Base-by-base conservation (phyloP, 768 basidiomycete genomes). In the Leccinum subgranulosum region DNA sequence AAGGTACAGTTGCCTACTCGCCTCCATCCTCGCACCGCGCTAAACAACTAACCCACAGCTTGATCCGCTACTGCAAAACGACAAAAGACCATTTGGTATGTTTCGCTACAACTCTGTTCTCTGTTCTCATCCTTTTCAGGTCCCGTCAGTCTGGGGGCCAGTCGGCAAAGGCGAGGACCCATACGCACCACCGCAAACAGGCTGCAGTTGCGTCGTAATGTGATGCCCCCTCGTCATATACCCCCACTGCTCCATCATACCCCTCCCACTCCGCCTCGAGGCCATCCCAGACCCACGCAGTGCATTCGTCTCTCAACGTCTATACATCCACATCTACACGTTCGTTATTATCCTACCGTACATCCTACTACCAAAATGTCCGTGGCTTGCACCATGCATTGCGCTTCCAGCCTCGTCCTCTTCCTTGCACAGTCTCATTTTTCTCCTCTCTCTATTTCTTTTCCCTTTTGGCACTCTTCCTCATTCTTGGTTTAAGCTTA, bases 91-190 rank as follows among this genome's bases (percentile, higher is more conserved):
- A 88, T 64, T 81, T 94, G 60, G 90, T 92, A 71, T 17, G 41
- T 41, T 41, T 41, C 67, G 88, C 81, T n/a, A 10, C 19, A 3
- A 15, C 17, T 19, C 31, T 6, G 31, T 17, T 21, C 0, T n/a
- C 7, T 23, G 10, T 23, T 19, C 51, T 70, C 56, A 61, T 43
- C 43, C 0, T 27, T 29, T 9, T 23, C 46, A 6, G 92, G 84
- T 94, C 52, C 94, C 94, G 15, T 92, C 90, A 33, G 90, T 98
- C 53, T 98, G 95, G 95, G 95, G 95, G 19, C 87, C 90, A 15
- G 83, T 94, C 29, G 85, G 83, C 66, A 93, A 92, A 77, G 84
- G 83, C 65, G 91, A 95, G 73, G 94, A 98, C 71, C 95, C 95
- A 41, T 98, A 94, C 73, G 90, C 91, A 55, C 89, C 92, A 51